Conservation (phyloP, 208 protist species). For the Leishmania mexicana region DNA sequence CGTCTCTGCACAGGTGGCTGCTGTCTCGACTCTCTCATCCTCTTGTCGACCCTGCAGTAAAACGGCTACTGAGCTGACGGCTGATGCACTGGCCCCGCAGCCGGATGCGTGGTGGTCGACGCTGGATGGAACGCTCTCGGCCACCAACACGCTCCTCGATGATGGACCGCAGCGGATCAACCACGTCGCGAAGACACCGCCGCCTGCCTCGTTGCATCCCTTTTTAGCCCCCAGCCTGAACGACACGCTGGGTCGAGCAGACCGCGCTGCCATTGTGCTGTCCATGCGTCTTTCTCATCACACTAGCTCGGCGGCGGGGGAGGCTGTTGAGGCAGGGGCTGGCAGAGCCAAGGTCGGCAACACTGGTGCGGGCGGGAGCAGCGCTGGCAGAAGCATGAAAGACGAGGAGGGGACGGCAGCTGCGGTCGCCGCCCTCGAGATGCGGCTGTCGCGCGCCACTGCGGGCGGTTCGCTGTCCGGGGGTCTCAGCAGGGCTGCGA, state of each 20-base stretch:
- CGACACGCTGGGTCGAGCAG: conserved; percentile 44
- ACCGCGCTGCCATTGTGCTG: conserved; percentile 53
- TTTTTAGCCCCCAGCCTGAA: conserved; percentile 33
- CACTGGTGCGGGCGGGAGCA: background rate
- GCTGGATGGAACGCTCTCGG: conserved; percentile 28
- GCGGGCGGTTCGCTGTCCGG: background rate
- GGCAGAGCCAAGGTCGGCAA: background rate
- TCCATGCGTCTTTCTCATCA: conserved; percentile 13
- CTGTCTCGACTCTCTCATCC: background rate
- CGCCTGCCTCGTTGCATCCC: background rate
- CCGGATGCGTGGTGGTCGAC: conserved; percentile 33
- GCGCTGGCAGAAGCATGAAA: background rate
- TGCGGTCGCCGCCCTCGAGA: conserved; percentile 4
- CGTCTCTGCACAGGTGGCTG: background rate
- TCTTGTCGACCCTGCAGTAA: background rate
- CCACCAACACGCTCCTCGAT: conserved; percentile 8
- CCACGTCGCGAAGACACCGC: background rate
- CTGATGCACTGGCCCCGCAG: background rate
- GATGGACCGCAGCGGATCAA: background rate
- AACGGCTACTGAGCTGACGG: background rate
- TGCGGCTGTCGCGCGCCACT: conserved; percentile 12
- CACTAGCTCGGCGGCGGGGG: background rate
- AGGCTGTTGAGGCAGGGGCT: background rate
- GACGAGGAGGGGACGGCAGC: background rate
- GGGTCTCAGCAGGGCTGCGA: background rate